Conservation (phyloP, 177 flowering plant genomes). For the Vitis hybrid region DNA sequence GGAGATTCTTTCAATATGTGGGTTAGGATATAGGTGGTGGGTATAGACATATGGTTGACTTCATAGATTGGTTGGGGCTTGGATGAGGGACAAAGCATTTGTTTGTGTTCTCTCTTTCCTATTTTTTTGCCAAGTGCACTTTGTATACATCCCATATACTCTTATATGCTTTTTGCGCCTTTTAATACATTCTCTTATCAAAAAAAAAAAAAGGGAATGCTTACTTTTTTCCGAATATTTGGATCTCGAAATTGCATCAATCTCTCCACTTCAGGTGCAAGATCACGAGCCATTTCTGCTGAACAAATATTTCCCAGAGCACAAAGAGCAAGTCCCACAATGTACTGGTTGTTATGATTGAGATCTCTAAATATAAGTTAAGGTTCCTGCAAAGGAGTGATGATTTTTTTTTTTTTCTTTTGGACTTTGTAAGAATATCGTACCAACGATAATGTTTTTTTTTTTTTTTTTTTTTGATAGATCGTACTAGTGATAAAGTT, state of each 20-base stretch:
- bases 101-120: no score
- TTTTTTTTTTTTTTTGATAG: background rate
- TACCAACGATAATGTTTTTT: background rate
- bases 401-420: background rate
- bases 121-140: no score
- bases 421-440: background rate
- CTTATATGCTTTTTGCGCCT: no score
- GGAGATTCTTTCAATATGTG: no score
- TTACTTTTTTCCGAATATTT: slow-evolving; percentile 92
- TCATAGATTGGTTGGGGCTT: no score
- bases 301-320: slow-evolving; percentile 98
- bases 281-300: slow-evolving; percentile 99
- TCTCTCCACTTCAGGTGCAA: slow-evolving; percentile 97
- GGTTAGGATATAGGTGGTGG: no score
- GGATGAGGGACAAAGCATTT: no score
- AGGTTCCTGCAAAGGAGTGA: slow-evolving; percentile 31
- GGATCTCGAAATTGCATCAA: slow-evolving; percentile 93
- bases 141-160: no score
- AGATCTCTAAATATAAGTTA: slow-evolving; percentile 83
- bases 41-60: no score
- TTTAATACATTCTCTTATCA: no score
- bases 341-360: slow-evolving; percentile 91
- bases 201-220: background rate
- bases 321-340: slow-evolving; percentile 98
- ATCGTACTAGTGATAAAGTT: background rate